Evolutionary conservation across 306 rosid species (phyloP), one percentile per base, ranked within the genome.

Genomic region (Betula pendula): DNA sequence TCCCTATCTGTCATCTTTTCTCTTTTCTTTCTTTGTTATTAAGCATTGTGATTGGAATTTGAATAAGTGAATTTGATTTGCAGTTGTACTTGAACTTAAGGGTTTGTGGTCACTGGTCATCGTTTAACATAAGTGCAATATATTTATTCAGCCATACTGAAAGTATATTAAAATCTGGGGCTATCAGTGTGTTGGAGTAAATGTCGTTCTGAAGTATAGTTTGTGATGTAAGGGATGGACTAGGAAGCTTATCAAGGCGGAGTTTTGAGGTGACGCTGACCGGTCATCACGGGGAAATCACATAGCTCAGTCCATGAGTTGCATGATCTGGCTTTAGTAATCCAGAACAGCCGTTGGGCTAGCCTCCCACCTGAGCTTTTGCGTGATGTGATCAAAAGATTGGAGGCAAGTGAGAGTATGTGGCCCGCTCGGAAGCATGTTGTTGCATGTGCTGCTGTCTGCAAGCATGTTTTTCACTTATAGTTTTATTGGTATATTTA

Each of bases 181-280:
- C 72, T 84, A 71, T 77, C 59, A 47, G 72, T 63, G 12, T 50
- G 47, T 78, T 31, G 50, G 85, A 85, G 83, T 73, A 85, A 66
- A 96, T 96, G 99, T 96, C 98, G 48, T 96, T 92, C 80, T 96
- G 99, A 22, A 88, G 98, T 76, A 91, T 96, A 60, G 90, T 93
- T 62, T 97, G 97, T 15, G 98, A 93, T 67, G 90, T 93, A 40
- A 87, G 96, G 81, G 97, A 90, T 42, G 91, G 96, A 15, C 79
- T 91, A 82, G 98, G 98, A 78, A 93, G 96, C 81, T 85, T 93
- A 58, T 93, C 98, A 0, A 88, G 92, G 78, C 81, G 98, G 62
- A 79, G 98, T 78, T 93, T 91, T 81, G 98, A 93, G 59, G 86
- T 87, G 77, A 84, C 97, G 82, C 86, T 93, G 77, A 79, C 91